These are phyloP conservation scores for Xylaria venustula DNA, from an alignment of 495 filamentous ascomycete species.

Conservation along the genomic window DNA sequence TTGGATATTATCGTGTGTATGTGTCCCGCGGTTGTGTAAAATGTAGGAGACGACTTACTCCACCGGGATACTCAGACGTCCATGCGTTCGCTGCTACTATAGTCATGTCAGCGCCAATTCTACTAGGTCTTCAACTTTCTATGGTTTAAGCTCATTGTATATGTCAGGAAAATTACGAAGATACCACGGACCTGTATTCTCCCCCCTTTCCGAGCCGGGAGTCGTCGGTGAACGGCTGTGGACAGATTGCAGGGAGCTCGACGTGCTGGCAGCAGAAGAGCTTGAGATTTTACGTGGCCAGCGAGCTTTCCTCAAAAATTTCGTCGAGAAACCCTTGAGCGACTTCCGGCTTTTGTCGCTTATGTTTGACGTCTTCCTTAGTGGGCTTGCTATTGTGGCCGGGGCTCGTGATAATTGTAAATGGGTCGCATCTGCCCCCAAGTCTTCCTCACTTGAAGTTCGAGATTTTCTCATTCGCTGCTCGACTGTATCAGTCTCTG, in stretches of 20 bases:
- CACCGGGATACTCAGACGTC: conserved; percentile 23
- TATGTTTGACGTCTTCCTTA: conserved; percentile 12
- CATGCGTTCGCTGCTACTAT: not conserved
- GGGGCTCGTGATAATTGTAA: not conserved
- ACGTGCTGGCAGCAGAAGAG: conserved; percentile 30
- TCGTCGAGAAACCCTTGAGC: conserved; percentile 20
- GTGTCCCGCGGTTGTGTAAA: conserved; percentile 8
- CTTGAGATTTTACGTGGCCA: conserved; percentile 41
- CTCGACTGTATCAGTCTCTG: not conserved
- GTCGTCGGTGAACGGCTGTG: conserved; percentile 36
- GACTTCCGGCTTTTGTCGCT: conserved; percentile 17
- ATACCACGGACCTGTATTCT: conserved; percentile 12
- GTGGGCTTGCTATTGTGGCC: not conserved
- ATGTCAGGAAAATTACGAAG: too few species aligned
- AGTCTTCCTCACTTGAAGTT: not conserved
- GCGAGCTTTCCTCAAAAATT: conserved; percentile 36
- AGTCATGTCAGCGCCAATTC: not conserved
- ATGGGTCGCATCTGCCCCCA: not conserved
- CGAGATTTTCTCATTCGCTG: not conserved
- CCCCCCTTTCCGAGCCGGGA: conserved; percentile 28
- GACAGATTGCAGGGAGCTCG: conserved; percentile 33
- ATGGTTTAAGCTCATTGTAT: too few species aligned
- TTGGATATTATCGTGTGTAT: not conserved
- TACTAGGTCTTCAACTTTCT: too few species aligned
- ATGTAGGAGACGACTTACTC: conserved; percentile 19